phyloP scores from a whole-genome alignment of 148 eudicot genomes.

The Tetragonia tetragonoides region DNA sequence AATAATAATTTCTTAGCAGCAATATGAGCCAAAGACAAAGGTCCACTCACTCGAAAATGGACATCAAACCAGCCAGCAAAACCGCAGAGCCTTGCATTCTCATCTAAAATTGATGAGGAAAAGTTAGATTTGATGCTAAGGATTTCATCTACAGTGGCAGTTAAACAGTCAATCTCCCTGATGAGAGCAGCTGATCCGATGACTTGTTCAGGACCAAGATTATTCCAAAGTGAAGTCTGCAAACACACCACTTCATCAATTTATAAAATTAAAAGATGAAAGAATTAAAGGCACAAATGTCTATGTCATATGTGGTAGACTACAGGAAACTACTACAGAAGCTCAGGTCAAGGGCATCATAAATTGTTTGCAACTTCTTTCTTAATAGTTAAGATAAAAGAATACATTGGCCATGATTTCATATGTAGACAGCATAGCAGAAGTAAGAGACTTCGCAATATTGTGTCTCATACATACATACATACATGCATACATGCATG shows the following conservation, averaged over 20 bases:
- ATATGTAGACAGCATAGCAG: not conserved
- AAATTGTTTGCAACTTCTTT: not conserved
- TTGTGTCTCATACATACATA: too few species aligned
- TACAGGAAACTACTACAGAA: not conserved
- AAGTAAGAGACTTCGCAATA: too few species aligned
- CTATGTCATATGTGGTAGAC: not conserved
- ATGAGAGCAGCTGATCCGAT: slow-evolving; percentile 65
- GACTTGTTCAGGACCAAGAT: slow-evolving; percentile 86
- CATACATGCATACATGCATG: too few species aligned
- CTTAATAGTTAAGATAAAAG: not conserved
- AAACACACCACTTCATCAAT: not conserved
- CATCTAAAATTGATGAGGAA: slow-evolving; percentile 51
- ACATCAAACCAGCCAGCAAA: slow-evolving; percentile 99
- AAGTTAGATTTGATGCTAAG: slow-evolving; percentile 47
- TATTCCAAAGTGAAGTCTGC: slow-evolving; percentile 93
- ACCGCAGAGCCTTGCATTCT: slow-evolving; percentile 63
- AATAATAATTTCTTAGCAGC: not conserved
- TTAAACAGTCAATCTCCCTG: slow-evolving; percentile 83
- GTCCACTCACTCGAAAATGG: slow-evolving; percentile 85
- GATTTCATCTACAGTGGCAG: slow-evolving; percentile 74
- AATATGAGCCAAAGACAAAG: not conserved
- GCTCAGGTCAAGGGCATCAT: not conserved
- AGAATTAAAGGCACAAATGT: not conserved
- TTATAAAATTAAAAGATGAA: not conserved
- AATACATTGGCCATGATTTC: not conserved